phyloP scores from a whole-genome alignment of 2,329 filamentous ascomycete genomes.

The Fonsecaea multimorphosa region DNA sequence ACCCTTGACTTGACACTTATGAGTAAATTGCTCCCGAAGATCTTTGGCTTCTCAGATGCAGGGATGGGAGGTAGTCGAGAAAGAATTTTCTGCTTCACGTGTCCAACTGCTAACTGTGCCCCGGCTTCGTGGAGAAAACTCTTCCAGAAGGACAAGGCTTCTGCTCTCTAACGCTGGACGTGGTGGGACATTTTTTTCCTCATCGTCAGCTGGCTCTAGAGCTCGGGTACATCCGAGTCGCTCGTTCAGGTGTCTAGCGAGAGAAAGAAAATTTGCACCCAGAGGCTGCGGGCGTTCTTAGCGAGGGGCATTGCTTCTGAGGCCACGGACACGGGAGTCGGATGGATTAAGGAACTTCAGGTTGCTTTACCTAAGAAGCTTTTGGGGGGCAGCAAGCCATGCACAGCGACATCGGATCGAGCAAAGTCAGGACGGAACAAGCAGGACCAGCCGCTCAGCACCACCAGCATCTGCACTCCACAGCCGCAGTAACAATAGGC shows the following conservation, averaged over 20 bases:
- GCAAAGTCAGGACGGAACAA: constrained; percentile 1
- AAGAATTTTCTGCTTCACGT: constrained; percentile 18
- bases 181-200: neutral
- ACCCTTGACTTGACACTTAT: neutral
- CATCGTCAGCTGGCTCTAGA: neutral
- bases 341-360: neutral
- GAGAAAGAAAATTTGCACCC: constrained; percentile 3
- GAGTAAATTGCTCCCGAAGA: neutral
- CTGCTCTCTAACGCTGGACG: neutral
- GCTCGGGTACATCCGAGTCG: neutral
- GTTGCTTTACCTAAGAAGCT: neutral
- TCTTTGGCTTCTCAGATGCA: neutral
- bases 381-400: neutral
- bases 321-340: neutral
- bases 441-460: neutral
- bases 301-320: constrained; percentile 19
- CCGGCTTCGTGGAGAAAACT: constrained; percentile 1
- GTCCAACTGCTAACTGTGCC: neutral
- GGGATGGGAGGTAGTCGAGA: neutral
- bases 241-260: neutral
- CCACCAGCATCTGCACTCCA: neutral
- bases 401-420: constrained; percentile 32
- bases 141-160: neutral
- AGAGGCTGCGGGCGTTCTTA: neutral
- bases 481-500: neutral